These are phyloP conservation scores for Penicillium sp. DNA, from an alignment of 2,329 filamentous ascomycete genomes.

Conservation along the genomic window DNA sequence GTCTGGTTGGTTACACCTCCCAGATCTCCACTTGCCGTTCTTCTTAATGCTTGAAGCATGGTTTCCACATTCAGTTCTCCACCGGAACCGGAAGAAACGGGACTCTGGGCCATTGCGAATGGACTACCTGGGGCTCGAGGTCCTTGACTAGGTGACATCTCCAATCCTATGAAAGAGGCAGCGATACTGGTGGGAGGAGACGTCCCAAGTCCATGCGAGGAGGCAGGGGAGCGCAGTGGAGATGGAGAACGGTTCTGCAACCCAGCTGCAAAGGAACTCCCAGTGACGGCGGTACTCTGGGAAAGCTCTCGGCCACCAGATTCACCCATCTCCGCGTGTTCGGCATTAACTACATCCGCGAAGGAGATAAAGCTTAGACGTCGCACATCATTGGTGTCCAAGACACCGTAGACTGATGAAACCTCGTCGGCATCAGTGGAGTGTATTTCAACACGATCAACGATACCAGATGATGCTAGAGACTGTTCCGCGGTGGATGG, in stretches of 20 bases:
- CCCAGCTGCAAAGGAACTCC: conserved; percentile 13
- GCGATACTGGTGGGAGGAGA: conserved; percentile 77
- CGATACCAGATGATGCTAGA: conserved; percentile 49
- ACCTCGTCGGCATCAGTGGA: conserved; percentile 57
- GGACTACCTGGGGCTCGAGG: conserved; percentile 63
- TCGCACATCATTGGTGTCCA: conserved; percentile 76
- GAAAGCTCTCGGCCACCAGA: conserved; percentile 65
- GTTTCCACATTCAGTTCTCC: conserved; percentile 87
- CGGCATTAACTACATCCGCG: conserved; percentile 84
- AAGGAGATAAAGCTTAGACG: conserved; percentile 95
- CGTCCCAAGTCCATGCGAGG: conserved; percentile 65
- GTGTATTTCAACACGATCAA: conserved; percentile 48
- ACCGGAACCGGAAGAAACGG: conserved; percentile 50
- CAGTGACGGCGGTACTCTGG: conserved; percentile 66
- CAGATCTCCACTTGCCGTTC: conserved; percentile 82
- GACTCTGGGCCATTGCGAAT: conserved; percentile 52
- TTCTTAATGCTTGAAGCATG: conserved; percentile 83
- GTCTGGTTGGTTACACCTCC: conserved; percentile 41
- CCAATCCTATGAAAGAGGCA: conserved; percentile 70
- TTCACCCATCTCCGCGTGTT: conserved; percentile 50
- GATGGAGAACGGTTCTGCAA: conserved; percentile 68
- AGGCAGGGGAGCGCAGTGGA: conserved; percentile 75
- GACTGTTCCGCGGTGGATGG: conserved; percentile 40
- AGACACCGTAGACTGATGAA: conserved; percentile 71
- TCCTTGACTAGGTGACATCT: conserved; percentile 63